Evolutionary conservation across 2,329 filamentous ascomycete species (phyloP).

Genomic region (Penicillium sp.): DNA sequence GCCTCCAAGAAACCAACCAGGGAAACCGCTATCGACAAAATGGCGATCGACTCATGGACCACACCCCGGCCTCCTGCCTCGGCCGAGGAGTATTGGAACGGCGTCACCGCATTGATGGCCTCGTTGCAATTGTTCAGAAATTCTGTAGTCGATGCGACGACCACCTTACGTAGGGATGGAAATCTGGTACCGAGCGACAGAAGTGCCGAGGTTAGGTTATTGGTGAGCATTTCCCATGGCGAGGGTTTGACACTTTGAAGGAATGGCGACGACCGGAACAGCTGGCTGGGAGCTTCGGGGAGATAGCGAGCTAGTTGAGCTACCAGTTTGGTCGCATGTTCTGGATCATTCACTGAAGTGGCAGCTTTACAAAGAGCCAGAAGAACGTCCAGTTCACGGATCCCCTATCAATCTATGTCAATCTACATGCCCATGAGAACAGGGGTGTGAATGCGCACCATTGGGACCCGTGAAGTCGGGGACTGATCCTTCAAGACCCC

Average conservation of each 20-base stretch:
- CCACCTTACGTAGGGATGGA: conserved; percentile 66
- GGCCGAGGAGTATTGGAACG: conserved; percentile 61
- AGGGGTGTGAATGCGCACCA: conserved; percentile 32
- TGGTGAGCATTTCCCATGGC: conserved; percentile 82
- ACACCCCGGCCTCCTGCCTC: conserved; percentile 45
- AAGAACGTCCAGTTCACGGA: conserved; percentile 89
- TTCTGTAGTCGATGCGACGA: conserved; percentile 68
- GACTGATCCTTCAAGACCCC: conserved; percentile 41
- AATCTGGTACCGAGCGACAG: conserved; percentile 80
- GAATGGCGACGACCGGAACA: conserved; percentile 78
- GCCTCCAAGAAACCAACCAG: conserved; percentile 90
- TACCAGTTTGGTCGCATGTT: conserved; percentile 78
- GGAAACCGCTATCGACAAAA: conserved; percentile 78
- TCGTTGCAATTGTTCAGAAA: conserved; percentile 74
- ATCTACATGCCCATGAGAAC: background rate
- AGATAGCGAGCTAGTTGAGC: conserved; percentile 82
- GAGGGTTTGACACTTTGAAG: conserved; percentile 83
- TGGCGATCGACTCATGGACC: conserved; percentile 65
- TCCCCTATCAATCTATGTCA: conserved; percentile 59
- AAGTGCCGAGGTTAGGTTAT: conserved; percentile 77
- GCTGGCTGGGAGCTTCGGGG: conserved; percentile 78
- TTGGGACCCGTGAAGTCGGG: conserved; percentile 44
- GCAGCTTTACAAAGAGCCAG: conserved; percentile 90
- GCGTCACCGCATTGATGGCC: conserved; percentile 61
- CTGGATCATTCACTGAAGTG: conserved; percentile 69